Evolutionary conservation across 2,329 filamentous ascomycete species (phyloP).

Genomic region (Aspergillus sp.): DNA sequence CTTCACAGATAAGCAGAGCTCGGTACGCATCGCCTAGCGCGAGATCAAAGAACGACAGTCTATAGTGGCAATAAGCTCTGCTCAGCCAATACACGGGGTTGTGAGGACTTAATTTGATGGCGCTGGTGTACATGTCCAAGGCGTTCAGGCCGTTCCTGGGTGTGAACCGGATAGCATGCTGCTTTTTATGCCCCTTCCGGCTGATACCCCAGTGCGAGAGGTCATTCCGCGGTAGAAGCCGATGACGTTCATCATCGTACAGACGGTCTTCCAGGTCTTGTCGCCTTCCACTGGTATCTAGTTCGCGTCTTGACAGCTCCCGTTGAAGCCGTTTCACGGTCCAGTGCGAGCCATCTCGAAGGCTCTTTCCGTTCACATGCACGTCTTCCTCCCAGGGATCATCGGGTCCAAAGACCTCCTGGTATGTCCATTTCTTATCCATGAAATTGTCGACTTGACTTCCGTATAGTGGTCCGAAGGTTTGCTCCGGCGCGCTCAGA

Average conservation of each 20-base stretch:
- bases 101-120: slow-evolving; percentile 33
- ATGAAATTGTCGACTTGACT: neutral
- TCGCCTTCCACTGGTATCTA: neutral
- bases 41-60: slow-evolving; percentile 31
- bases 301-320: neutral
- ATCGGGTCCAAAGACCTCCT: neutral
- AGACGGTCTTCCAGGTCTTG: neutral
- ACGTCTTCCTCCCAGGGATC: neutral
- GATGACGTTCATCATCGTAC: neutral
- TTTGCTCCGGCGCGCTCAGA: slow-evolving; percentile 10
- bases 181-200: neutral
- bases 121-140: slow-evolving; percentile 37
- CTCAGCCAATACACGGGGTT: slow-evolving; percentile 38
- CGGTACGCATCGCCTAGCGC: slow-evolving; percentile 38
- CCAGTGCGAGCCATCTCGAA: neutral
- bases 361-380: neutral
- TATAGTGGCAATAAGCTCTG: slow-evolving; percentile 34
- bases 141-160: slow-evolving; percentile 16
- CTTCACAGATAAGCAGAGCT: slow-evolving; percentile 32
- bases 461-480: slow-evolving; percentile 4
- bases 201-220: neutral
- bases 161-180: slow-evolving; percentile 17
- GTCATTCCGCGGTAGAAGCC: neutral
- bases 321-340: neutral
- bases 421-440: neutral